Conservation (phyloP, 2,329 filamentous ascomycete species). For the Colletotrichum aenigma region DNA sequence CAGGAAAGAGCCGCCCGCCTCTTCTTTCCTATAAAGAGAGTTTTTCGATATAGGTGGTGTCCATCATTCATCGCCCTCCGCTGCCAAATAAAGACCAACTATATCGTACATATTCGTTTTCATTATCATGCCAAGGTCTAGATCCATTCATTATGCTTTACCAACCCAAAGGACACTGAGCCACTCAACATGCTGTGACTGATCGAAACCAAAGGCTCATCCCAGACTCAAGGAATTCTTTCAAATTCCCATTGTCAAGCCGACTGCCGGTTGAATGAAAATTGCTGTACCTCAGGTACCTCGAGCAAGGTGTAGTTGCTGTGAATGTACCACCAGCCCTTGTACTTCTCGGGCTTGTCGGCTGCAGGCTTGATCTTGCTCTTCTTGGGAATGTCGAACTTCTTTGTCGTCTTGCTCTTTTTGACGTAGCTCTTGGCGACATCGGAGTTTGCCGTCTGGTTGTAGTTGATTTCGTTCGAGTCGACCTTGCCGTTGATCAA, state of each 20-base stretch:
- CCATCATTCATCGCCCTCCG: background rate
- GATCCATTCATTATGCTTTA: background rate
- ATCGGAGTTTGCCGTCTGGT: constrained; percentile 39
- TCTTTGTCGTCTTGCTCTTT: constrained; percentile 32
- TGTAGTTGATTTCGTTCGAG: constrained; percentile 41
- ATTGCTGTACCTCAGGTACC: background rate
- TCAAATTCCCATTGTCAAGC: background rate
- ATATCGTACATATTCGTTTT: background rate
- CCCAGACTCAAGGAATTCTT: background rate
- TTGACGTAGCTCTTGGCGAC: constrained; percentile 35
- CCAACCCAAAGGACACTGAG: background rate
- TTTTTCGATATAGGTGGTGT: background rate
- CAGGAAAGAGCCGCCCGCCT: background rate
- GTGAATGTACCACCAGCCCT: constrained; percentile 42
- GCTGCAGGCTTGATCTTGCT: constrained; percentile 32
- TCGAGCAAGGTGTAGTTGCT: constrained; percentile 33
- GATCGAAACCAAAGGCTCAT: background rate
- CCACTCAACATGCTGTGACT: background rate
- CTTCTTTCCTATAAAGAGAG: background rate
- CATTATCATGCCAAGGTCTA: background rate
- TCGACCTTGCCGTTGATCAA: constrained; percentile 40
- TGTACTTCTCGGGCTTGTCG: constrained; percentile 33
- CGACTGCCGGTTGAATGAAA: background rate
- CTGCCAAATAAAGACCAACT: background rate
- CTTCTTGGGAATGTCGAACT: constrained; percentile 34